Evolutionary conservation across 179 eudicot genomes (phyloP).

Genomic region (Monotropa hypopitys): DNA sequence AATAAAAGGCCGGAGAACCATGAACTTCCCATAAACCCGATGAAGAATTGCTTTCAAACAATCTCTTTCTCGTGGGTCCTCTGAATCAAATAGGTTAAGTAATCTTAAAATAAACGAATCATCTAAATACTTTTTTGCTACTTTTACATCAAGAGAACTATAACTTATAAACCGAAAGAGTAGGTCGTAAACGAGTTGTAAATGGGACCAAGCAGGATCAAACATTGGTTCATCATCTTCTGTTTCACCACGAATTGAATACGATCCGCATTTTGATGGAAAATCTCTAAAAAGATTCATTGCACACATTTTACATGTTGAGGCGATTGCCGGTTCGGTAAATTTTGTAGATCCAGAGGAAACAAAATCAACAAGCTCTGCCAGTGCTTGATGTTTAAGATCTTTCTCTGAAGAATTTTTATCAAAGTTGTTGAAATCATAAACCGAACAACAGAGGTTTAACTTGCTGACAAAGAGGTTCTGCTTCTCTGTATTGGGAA

Average conservation of each 20-base stretch:
- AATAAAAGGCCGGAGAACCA: constrained; percentile 80
- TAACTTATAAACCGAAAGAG: constrained; percentile 53
- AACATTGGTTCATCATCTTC: constrained; percentile 84
- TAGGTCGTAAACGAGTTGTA: constrained; percentile 73
- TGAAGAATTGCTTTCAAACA: constrained; percentile 70
- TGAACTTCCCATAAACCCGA: constrained; percentile 80
- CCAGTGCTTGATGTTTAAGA: constrained; percentile 42
- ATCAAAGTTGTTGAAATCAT: constrained; percentile 50
- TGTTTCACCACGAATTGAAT: constrained; percentile 32
- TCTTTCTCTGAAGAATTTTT: constrained; percentile 58
- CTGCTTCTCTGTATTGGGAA: constrained; percentile 61
- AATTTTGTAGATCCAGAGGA: constrained; percentile 61
- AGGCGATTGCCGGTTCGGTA: constrained; percentile 57
- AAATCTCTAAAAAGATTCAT: constrained; percentile 64
- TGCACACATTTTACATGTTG: constrained; percentile 70
- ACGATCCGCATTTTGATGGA: constrained; percentile 49
- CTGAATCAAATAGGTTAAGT: constrained; percentile 77
- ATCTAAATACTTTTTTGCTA: constrained; percentile 66
- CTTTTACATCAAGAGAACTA: constrained; percentile 56
- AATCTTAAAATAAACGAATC: constrained; percentile 53
- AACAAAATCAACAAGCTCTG: constrained; percentile 73
- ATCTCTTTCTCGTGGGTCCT: constrained; percentile 86
- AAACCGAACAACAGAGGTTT: constrained; percentile 59
- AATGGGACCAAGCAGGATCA: constrained; percentile 82
- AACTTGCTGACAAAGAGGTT: constrained; percentile 62